Conservation (phyloP, 495 filamentous ascomycete species). For the Aspergillus conjunctus region DNA sequence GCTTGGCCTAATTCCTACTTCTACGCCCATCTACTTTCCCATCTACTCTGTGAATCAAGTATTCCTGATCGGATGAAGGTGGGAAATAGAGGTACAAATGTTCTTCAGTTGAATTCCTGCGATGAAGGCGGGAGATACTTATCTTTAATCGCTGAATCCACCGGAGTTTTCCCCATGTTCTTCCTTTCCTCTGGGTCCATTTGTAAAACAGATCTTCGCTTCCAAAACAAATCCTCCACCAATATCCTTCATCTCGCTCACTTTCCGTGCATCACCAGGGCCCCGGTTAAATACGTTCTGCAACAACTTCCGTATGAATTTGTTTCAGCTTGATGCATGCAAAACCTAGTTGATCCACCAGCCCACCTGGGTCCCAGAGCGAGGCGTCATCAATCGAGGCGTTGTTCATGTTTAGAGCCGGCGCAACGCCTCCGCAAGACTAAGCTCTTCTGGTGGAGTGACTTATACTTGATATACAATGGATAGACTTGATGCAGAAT, state of each 20-base stretch:
- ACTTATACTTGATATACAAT: neutral
- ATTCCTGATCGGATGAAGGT: no score
- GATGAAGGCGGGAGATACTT: no score
- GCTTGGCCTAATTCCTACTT: slow-evolving; percentile 10
- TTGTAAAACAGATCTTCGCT: slow-evolving; percentile 13
- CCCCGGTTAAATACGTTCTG: slow-evolving; percentile 8
- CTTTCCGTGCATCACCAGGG: neutral
- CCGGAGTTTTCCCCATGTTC: neutral
- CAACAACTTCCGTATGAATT: neutral
- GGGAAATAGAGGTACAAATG: no score
- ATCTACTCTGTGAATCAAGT: neutral
- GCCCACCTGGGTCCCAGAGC: neutral
- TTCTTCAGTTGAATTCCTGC: no score
- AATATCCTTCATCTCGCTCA: slow-evolving; percentile 8
- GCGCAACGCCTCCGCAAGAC: neutral
- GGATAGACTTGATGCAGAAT: neutral
- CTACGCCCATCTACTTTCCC: neutral
- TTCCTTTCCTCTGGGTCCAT: neutral
- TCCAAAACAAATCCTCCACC: slow-evolving; percentile 20
- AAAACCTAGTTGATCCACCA: slow-evolving; percentile 14
- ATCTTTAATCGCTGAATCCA: no score
- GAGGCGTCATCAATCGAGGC: neutral
- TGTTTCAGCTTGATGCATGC: slow-evolving; percentile 11
- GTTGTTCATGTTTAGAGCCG: neutral
- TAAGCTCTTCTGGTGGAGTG: neutral